Evolutionary conservation across 2,329 filamentous ascomycete species (phyloP).

Genomic region (Emericellopsis cladophorae): DNA sequence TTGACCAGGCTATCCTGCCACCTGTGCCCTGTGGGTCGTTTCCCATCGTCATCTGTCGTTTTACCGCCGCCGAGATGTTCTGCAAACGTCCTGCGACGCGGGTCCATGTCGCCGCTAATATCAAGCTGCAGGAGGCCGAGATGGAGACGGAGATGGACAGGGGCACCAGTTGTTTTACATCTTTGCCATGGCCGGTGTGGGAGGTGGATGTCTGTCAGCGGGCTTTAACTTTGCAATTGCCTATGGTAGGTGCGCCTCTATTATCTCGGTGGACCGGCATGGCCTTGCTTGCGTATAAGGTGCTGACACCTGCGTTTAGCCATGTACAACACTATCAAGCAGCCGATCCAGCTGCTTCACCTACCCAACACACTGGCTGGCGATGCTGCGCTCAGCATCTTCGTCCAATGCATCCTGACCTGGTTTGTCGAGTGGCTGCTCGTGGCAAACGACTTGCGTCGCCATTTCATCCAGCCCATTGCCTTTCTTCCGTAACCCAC

Average conservation of each 20-base stretch:
- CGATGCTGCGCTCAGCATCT: constrained; percentile 36
- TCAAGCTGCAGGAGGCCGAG: no score
- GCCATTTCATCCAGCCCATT: constrained; percentile 31
- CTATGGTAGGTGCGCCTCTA: constrained; percentile 23
- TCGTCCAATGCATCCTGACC: constrained; percentile 35
- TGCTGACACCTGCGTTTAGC: constrained; percentile 14
- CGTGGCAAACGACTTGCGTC: constrained; percentile 32
- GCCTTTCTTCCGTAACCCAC: constrained; percentile 26
- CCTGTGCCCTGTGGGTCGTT: no score
- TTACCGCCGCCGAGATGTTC: no score
- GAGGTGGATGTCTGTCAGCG: constrained; percentile 31
- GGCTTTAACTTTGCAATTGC: constrained; percentile 39
- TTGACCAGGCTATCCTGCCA: no score
- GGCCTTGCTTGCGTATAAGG: no score
- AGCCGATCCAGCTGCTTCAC: constrained; percentile 32
- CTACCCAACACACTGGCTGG: constrained; percentile 36
- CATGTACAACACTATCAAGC: constrained; percentile 27
- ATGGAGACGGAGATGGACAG: no score
- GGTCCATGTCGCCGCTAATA: no score
- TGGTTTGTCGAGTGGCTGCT: constrained; percentile 35
- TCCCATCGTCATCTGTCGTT: no score
- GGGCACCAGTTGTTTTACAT: constrained; percentile 34
- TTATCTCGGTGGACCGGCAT: not conserved
- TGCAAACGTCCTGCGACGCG: no score
- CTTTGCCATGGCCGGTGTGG: constrained; percentile 31